Base-by-base conservation (phyloP, 257 asterid species). In the Voacanga thouarsii region DNA sequence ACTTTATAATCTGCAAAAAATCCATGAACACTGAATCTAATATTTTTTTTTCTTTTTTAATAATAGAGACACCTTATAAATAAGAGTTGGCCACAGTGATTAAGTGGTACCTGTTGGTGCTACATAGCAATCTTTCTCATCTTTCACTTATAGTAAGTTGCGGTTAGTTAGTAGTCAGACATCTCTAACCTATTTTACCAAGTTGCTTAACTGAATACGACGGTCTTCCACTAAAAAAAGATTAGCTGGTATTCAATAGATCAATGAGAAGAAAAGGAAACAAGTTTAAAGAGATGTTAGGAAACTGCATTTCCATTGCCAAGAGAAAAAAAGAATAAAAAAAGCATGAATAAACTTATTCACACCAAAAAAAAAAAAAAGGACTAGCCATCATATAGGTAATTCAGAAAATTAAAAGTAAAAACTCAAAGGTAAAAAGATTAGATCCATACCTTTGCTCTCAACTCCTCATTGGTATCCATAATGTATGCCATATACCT, bases 401-500 rank as follows among this genome's bases (percentile, higher is more conserved):
- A 65, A 77, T 60, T 70, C 16, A 57, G 69, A 78, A 50, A 73
- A 0, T 41, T 8, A 30, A 15, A 49, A n/a, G n/a, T n/a, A 18
- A 73, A 57, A 51, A 41, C n/a, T 28, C n/a, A 18, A 53, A 71
- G 71, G 47, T 33, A 71, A 64, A 76, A 50, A 50, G 15, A n/a
- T 71, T 19, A 51, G n/a, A 73, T 61, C 7, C 45, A 64, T 87
- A 96, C 98, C 98, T 96, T 93, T 55, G 68, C 92, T 83, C 99
- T 87, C 89, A 93, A 98, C 84, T 96, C 99, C 83, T 96, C 99
- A 81, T 96, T 96, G 70, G 98, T 96, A 81, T 96, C 99, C 98
- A 96, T 96, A 80, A 96, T 96, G 83, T 92, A 96, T 21, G 98
- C 98, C 99, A 96, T 96, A 76, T 96, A 96, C 99, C 98, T 96